These are phyloP conservation scores for Crithidia acanthocephali DNA, from an alignment of 208 protist species.

Conservation along the genomic window DNA sequence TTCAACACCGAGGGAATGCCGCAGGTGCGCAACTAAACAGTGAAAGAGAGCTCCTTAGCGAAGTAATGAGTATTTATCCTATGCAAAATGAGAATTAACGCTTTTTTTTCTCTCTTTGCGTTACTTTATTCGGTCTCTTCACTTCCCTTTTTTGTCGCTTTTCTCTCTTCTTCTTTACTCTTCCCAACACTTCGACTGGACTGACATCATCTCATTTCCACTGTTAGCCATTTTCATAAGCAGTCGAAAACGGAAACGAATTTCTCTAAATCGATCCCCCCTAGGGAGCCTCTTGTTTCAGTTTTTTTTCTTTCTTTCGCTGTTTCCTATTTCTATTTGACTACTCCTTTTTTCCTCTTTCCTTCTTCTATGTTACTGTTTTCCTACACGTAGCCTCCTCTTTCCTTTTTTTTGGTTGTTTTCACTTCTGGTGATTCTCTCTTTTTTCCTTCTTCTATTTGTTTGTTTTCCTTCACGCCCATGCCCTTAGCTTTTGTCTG, in stretches of 20 bases:
- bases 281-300: not conserved
- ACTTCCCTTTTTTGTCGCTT: slow-evolving; percentile 3
- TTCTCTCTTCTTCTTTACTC: slow-evolving; percentile 10
- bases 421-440: not conserved
- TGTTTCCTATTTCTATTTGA: slow-evolving; percentile 1
- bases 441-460: slow-evolving; percentile 2
- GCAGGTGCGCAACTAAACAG: slow-evolving; percentile 16
- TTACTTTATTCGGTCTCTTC: slow-evolving; percentile 7
- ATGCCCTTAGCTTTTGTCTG: not conserved
- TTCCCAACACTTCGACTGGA: slow-evolving; percentile 5
- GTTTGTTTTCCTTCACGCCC: not conserved
- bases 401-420: slow-evolving; percentile 5
- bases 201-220: slow-evolving; percentile 13
- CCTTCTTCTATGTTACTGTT: not conserved
- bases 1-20: slow-evolving; percentile 12
- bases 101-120: not conserved
- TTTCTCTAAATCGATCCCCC: slow-evolving; percentile 20
- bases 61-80: not conserved
- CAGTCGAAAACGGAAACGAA: slow-evolving; percentile 9
- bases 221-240: slow-evolving; percentile 16
- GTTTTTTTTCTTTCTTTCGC: slow-evolving; percentile 9
- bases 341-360: slow-evolving; percentile 2
- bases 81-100: not conserved
- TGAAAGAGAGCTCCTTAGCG: slow-evolving; percentile 1
- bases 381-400: not conserved